Evolutionary conservation across 495 filamentous ascomycete species (phyloP), one percentile per base, ranked within the genome.

Genomic region (Recurvomyces mirabilis): DNA sequence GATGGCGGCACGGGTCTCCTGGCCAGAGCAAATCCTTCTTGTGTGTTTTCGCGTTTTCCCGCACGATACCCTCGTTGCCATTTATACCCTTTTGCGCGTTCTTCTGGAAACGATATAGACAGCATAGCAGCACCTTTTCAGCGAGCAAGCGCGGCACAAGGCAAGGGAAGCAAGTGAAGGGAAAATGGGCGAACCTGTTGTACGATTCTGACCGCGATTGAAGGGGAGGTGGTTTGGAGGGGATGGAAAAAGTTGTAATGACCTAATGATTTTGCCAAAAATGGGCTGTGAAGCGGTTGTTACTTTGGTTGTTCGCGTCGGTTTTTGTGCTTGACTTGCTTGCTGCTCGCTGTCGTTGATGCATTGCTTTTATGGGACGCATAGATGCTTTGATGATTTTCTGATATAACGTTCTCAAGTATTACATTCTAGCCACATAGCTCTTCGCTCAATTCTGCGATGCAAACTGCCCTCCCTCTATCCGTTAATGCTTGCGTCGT

Each of bases 11-110:
- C 3, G 30, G 7, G n/a, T 45, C 31, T 25, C 11, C n/a, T n/a
- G n/a, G n/a, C n/a, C n/a, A n/a, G n/a, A n/a, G n/a, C n/a, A n/a
- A 7, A 10, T 37, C 5, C 12, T 48, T 28, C 17, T 23, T 2
- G n/a, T 41, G 30, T 22, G 5, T 28, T 17, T 20, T 36, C 48
- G 48, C 4, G 17, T 49, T 17, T 23, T 13, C n/a, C 13, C 13
- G 11, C 13, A n/a, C 24, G 40, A 33, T 41, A 49, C 46, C 32
- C 39, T 50, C 47, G 47, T 50, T 50, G 33, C 31, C 19, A 34
- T n/a, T n/a, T 25, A 50, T 50, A 50, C 47, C 47, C 47, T 50
- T 50, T 50, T 43, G 46, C 32, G 47, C 47, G 47, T 50, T 50
- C 23, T 17, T 29, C 11, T 25, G 14, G 44, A 47, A 13, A 43